Conservation (phyloP, 345 rosid genomes). For the Populus alba region DNA sequence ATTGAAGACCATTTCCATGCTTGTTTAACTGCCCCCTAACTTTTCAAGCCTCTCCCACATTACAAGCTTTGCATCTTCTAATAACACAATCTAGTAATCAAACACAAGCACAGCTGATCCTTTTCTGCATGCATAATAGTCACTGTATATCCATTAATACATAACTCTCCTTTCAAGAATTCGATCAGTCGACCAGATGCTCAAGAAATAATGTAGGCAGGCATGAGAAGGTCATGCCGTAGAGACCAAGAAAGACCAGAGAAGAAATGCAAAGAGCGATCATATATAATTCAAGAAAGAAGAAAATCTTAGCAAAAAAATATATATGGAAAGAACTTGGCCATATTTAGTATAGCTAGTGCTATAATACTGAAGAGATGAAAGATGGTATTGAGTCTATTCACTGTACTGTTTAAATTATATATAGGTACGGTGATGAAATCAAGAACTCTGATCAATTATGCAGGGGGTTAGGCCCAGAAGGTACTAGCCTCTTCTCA, state of each 20-base stretch:
- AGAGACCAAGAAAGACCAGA: not conserved
- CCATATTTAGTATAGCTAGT: not conserved
- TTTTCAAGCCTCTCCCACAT: not conserved
- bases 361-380: not conserved
- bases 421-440: not conserved
- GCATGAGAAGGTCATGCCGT: not conserved
- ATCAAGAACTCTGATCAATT: conserved; percentile 30
- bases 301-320: not conserved
- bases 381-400: not conserved
- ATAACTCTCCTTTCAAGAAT: not conserved
- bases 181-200: not conserved
- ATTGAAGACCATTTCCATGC: conserved; percentile 47
- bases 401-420: not conserved
- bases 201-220: not conserved
- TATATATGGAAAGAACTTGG: not conserved
- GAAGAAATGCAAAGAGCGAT: not conserved
- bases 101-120: conserved; percentile 33
- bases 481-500: conserved; percentile 62
- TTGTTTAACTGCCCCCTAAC: conserved; percentile 31
- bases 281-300: not conserved
- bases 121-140: not conserved
- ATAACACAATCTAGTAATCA: not conserved
- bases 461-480: conserved; percentile 76
- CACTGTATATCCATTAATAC: not conserved
- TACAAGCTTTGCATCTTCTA: not conserved